phyloP scores from a whole-genome alignment of 768 basidiomycete genomes.

The Coprinopsis marcescibilis region DNA sequence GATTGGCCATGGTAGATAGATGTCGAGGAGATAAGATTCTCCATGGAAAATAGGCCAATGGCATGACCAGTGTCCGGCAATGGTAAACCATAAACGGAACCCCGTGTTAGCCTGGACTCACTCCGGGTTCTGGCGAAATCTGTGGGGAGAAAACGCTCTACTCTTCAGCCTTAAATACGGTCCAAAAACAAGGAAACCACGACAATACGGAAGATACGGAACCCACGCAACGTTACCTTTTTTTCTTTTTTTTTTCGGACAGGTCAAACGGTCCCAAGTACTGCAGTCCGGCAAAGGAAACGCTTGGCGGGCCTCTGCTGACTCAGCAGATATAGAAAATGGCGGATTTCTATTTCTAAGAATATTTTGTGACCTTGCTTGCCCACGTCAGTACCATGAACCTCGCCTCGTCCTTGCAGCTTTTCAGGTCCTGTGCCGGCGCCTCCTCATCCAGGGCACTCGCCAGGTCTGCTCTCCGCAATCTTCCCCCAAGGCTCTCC shows the following conservation, averaged over 20 bases:
- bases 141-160: too few species aligned
- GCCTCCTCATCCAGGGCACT: conserved; percentile 43
- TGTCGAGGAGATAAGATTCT: conserved; percentile 33
- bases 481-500: conserved; percentile 20
- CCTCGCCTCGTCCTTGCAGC: conserved; percentile 41
- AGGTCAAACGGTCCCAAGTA: conserved; percentile 2
- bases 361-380: conserved; percentile 10
- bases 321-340: too few species aligned
- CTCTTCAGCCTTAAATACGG: too few species aligned
- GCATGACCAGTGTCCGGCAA: conserved; percentile 12
- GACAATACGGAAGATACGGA: too few species aligned
- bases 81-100: too few species aligned
- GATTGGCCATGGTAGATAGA: conserved; percentile 32
- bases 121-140: conserved; percentile 1
- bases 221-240: neutral
- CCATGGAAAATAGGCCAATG: conserved; percentile 13
- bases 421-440: conserved; percentile 51
- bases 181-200: too few species aligned
- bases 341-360: too few species aligned
- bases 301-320: too few species aligned
- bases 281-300: too few species aligned
- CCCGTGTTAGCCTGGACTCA: conserved; percentile 11
- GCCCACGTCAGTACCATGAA: conserved; percentile 36
- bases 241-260: neutral
- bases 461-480: conserved; percentile 29